Evolutionary conservation across 1,284 basidiomycete genomes (phyloP).

Genomic region (Cryptococcus sp.): DNA sequence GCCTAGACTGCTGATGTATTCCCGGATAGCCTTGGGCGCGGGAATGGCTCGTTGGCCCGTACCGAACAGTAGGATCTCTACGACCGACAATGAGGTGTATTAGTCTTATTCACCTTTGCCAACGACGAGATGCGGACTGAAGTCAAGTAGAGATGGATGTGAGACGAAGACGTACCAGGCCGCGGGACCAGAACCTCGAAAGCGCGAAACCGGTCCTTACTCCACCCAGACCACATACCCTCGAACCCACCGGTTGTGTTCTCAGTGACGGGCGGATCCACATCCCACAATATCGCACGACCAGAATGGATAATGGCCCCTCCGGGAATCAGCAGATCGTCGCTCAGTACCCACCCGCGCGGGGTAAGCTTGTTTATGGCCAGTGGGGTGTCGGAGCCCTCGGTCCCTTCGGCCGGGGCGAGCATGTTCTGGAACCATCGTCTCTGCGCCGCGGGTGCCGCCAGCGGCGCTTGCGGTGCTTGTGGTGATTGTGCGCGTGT

Average conservation of each 20-base stretch:
- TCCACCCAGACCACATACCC: slow-evolving; percentile 62
- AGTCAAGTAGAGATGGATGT: not conserved
- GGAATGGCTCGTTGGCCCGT: slow-evolving; percentile 75
- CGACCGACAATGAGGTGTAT: not conserved
- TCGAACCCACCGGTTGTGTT: slow-evolving; percentile 31
- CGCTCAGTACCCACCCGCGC: slow-evolving; percentile 53
- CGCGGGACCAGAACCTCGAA: slow-evolving; percentile 80
- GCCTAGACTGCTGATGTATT: slow-evolving; percentile 73
- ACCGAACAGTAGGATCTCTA: slow-evolving; percentile 87
- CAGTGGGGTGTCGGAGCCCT: slow-evolving; percentile 17
- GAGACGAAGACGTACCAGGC: slow-evolving; percentile 66
- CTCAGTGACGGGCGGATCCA: slow-evolving; percentile 62
- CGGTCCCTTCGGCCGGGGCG: slow-evolving; percentile 21
- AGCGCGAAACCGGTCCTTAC: slow-evolving; percentile 69
- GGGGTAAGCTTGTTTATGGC: slow-evolving; percentile 44
- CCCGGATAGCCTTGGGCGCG: slow-evolving; percentile 68
- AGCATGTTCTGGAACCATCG: slow-evolving; percentile 29
- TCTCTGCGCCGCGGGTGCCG: too few relatives aligned
- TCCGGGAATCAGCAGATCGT: slow-evolving; percentile 72
- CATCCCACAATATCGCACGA: slow-evolving; percentile 87
- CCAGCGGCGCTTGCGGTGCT: too few relatives aligned
- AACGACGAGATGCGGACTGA: not conserved
- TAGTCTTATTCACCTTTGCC: not conserved
- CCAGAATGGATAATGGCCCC: slow-evolving; percentile 83
- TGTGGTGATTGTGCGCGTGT: too few relatives aligned